These are phyloP conservation scores for Corynespora cassiicola DNA, from an alignment of 2,329 filamentous ascomycete genomes.

Conservation along the genomic window DNA sequence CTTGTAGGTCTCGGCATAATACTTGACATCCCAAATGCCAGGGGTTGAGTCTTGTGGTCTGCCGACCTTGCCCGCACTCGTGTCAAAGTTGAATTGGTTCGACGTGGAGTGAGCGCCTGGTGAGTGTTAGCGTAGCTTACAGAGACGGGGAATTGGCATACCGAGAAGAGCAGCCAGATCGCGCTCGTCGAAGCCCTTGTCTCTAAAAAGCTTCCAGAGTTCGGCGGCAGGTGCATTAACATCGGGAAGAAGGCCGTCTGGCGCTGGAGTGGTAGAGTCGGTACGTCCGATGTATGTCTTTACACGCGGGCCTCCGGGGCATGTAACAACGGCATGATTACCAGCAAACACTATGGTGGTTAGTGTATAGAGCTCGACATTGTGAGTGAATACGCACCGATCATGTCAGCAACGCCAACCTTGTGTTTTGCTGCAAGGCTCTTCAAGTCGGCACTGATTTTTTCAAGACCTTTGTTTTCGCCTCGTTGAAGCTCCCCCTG, in stretches of 20 bases:
- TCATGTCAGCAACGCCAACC: slow-evolving; percentile 59
- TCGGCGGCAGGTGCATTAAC: slow-evolving; percentile 44
- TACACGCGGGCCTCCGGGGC: slow-evolving; percentile 57
- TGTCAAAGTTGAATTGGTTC: slow-evolving; percentile 29
- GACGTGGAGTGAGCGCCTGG: slow-evolving; percentile 59
- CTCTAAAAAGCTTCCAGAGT: slow-evolving; percentile 51
- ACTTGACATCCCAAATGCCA: slow-evolving; percentile 39
- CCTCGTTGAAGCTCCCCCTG: slow-evolving; percentile 30
- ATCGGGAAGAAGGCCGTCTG: slow-evolving; percentile 53
- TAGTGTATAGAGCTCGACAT: neutral
- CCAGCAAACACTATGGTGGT: slow-evolving; percentile 24
- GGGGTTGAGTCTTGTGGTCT: slow-evolving; percentile 55
- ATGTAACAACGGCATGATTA: slow-evolving; percentile 52
- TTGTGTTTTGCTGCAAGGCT: slow-evolving; percentile 47
- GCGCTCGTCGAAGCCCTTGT: slow-evolving; percentile 55
- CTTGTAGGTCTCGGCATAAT: slow-evolving; percentile 33
- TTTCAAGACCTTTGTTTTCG: slow-evolving; percentile 51
- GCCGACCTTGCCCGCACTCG: slow-evolving; percentile 33
- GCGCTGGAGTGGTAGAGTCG: slow-evolving; percentile 48
- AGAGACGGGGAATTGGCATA: slow-evolving; percentile 30
- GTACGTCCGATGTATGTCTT: slow-evolving; percentile 55
- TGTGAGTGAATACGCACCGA: slow-evolving; percentile 4
- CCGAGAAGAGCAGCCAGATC: slow-evolving; percentile 60
- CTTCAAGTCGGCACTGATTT: slow-evolving; percentile 44
- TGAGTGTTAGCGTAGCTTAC: too few relatives aligned